phyloP scores from a whole-genome alignment of 768 basidiomycete species.

The Boletus sensibilis region DNA sequence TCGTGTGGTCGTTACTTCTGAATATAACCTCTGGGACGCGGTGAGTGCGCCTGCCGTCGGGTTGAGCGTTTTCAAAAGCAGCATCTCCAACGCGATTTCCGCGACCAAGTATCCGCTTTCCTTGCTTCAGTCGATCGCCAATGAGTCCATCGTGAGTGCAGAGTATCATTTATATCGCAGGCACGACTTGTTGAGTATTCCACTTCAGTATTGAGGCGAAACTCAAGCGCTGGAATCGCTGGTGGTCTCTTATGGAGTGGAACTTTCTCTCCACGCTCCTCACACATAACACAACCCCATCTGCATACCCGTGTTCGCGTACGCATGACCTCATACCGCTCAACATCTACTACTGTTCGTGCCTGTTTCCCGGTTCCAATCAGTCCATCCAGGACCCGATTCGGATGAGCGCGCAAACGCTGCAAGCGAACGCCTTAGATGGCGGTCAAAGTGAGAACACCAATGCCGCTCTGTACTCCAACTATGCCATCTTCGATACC shows the following conservation, averaged over 20 bases:
- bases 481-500: conserved; percentile 56
- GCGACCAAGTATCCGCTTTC: neutral
- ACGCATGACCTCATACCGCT: conserved; percentile 38
- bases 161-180: neutral
- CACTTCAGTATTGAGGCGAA: conserved; percentile 14
- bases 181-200: neutral
- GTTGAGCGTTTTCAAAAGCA: neutral
- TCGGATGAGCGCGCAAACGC: conserved; percentile 34
- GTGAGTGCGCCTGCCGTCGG: neutral
- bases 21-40: neutral
- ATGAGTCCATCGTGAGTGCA: conserved; percentile 12
- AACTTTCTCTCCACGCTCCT: conserved; percentile 48
- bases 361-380: neutral
- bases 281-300: conserved; percentile 33
- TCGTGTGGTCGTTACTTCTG: conserved; percentile 1
- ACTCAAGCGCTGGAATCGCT: neutral
- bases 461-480: conserved; percentile 45
- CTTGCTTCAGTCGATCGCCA: conserved; percentile 16
- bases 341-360: conserved; percentile 45
- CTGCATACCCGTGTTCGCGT: conserved; percentile 48
- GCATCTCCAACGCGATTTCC: conserved; percentile 2
- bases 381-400: conserved; percentile 36
- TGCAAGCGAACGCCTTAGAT: conserved; percentile 40
- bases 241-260: conserved; percentile 30
- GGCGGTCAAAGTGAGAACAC: conserved; percentile 29